Conservation (phyloP, 495 filamentous ascomycete species). For the Penicillium egyptiacum region DNA sequence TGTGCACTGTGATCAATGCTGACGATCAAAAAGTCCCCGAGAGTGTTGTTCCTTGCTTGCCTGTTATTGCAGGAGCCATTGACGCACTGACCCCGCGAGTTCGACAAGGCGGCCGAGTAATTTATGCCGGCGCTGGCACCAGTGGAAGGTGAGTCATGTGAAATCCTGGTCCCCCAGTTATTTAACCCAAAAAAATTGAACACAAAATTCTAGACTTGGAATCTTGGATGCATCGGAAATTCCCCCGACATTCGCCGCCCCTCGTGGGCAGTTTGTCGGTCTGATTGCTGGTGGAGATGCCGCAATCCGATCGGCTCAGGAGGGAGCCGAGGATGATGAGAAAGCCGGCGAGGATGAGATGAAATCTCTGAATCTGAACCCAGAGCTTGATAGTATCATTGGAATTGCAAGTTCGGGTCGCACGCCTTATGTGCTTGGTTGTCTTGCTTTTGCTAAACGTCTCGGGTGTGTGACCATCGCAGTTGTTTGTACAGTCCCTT, state of each 20-base stretch:
- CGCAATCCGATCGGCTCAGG: slow-evolving; percentile 40
- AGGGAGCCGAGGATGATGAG: slow-evolving; percentile 41
- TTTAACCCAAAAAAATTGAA: slow-evolving; percentile 7
- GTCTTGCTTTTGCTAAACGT: slow-evolving; percentile 34
- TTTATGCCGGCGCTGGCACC: slow-evolving; percentile 44
- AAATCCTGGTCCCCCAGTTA: background rate
- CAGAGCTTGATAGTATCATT: slow-evolving; percentile 35
- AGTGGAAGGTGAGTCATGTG: slow-evolving; percentile 35
- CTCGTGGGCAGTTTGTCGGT: slow-evolving; percentile 35
- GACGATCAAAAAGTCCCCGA: slow-evolving; percentile 36
- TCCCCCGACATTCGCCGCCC: slow-evolving; percentile 40
- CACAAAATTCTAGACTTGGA: slow-evolving; percentile 31
- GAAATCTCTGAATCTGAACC: slow-evolving; percentile 26
- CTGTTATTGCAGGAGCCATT: slow-evolving; percentile 34
- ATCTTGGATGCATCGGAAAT: slow-evolving; percentile 45
- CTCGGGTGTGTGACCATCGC: slow-evolving; percentile 38
- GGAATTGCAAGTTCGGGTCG: slow-evolving; percentile 45
- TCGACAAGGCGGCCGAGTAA: slow-evolving; percentile 36
- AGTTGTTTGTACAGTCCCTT: slow-evolving; percentile 36
- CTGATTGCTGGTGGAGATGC: slow-evolving; percentile 42
- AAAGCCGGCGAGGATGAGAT: slow-evolving; percentile 29
- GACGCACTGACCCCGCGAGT: slow-evolving; percentile 35
- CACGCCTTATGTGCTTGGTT: slow-evolving; percentile 42
- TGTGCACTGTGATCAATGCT: slow-evolving; percentile 37
- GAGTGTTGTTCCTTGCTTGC: slow-evolving; percentile 32